A percentile compares a stretch with the other conserved stretches of the same genome.
Evolutionary conservation across 441 rosid genomes (phyloP).

Genomic region (Francoa sonchifolia): DNA sequence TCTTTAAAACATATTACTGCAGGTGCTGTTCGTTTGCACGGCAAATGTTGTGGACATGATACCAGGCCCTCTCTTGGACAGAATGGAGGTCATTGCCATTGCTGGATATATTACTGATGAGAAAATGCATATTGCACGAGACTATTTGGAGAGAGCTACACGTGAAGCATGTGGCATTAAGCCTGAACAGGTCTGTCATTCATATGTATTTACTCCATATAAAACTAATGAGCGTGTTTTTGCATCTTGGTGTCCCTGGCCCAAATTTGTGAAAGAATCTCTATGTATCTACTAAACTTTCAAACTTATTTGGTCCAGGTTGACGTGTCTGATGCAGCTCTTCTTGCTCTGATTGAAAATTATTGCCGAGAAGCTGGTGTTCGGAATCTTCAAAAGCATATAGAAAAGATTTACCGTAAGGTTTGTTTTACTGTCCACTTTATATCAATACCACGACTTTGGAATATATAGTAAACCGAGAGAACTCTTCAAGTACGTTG

Average conservation of each 20-base stretch:
- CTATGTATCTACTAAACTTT: too few species aligned
- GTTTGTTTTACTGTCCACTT: slow-evolving; percentile 23
- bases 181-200: slow-evolving; percentile 94
- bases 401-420: slow-evolving; percentile 98
- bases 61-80: slow-evolving; percentile 80
- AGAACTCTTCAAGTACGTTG: too few species aligned
- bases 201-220: too few species aligned
- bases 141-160: slow-evolving; percentile 63
- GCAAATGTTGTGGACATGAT: slow-evolving; percentile 79
- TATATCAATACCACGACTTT: neutral
- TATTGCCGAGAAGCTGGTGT: slow-evolving; percentile 99
- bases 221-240: too few species aligned
- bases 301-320: slow-evolving; percentile 38
- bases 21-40: slow-evolving; percentile 97
- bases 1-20: slow-evolving; percentile 13
- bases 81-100: slow-evolving; percentile 89
- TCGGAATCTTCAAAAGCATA: slow-evolving; percentile 96
- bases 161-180: slow-evolving; percentile 89
- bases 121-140: slow-evolving; percentile 91
- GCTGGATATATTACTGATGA: slow-evolving; percentile 96
- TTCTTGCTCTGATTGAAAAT: slow-evolving; percentile 82
- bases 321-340: slow-evolving; percentile 83
- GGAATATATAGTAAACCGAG: neutral
- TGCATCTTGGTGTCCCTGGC: too few species aligned
- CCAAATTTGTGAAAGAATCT: too few species aligned